Conservation (phyloP, 768 basidiomycete genomes). For the Mycena sanguinolenta region DNA sequence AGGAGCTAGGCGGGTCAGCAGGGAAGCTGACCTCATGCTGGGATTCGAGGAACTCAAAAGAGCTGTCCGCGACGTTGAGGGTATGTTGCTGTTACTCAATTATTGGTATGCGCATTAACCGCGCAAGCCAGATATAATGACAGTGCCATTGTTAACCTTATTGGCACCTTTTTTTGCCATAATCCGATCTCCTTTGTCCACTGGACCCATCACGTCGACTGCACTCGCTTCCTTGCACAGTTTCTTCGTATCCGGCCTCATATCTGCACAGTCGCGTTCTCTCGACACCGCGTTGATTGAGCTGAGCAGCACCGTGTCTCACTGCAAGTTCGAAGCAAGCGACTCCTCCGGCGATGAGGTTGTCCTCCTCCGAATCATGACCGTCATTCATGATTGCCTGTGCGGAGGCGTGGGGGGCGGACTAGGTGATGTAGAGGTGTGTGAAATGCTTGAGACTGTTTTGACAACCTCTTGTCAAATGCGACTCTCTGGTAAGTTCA, state of each 20-base stretch:
- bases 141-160: conserved; percentile 70
- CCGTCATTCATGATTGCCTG: conserved; percentile 88
- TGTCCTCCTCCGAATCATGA: conserved; percentile 91
- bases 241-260: conserved; percentile 86
- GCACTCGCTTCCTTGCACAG: conserved; percentile 90
- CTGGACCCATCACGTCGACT: conserved; percentile 97
- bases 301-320: conserved; percentile 90
- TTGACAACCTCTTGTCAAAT: conserved; percentile 97
- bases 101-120: conserved; percentile 26
- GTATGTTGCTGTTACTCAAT: conserved; percentile 50
- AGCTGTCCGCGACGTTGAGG: conserved; percentile 75
- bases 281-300: conserved; percentile 81
- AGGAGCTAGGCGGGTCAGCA: conserved; percentile 63
- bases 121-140: conserved; percentile 64
- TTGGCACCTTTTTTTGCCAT: conserved; percentile 93
- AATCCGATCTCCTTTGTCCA: conserved; percentile 93
- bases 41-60: conserved; percentile 91
- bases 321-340: conserved; percentile 98
- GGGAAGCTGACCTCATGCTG: conserved; percentile 88
- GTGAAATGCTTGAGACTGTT: conserved; percentile 98
- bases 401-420: conserved; percentile 75
- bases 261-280: conserved; percentile 66
- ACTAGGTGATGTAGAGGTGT: conserved; percentile 93
- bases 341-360: conserved; percentile 99
- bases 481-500: conserved; percentile 87